Evolutionary conservation across 2,329 filamentous ascomycete genomes (phyloP), one percentile per base, ranked within the genome.

Genomic region (Alternaria viburni): DNA sequence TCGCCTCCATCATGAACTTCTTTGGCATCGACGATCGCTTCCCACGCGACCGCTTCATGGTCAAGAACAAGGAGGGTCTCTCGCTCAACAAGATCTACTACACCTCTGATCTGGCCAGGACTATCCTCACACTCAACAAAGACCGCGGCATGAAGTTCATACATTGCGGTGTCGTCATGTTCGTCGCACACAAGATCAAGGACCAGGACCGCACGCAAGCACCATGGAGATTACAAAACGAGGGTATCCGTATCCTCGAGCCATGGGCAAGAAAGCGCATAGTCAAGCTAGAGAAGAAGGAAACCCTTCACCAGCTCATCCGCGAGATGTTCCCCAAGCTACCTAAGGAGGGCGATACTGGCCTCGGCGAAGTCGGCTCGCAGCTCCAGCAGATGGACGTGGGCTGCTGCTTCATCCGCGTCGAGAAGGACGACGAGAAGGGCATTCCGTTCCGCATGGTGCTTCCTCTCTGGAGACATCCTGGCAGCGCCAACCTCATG

Each of bases 251-350:
- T 10, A 93, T 99, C 69, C 85, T 97, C 36, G 92, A 97, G 76
- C 92, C 93, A 25, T 98, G 96, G 86, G 90, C 98, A 2, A 93
- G 93, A 19, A 87, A 91, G 57, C 88, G 96, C 17, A 87, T 95
- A 10, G 87, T 99, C 86, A 87, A 57, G 84, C 97, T 59, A 88
- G 87, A 70, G 90, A 91, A 79, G 90, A 92, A 83, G 36, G 87
- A 91, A 69, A 98, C 94, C 0, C 86, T 99, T 66, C 88, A 88
- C 64, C 90, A 88, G 75, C 87, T 99, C 21, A 87, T 99, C 51
- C 90, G 94, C 57, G 95, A 99, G 82, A 97, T 99, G 93, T 99
- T 99, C 83, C 94, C 95, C 56, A 94, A 93, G 78, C 89, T 98
- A 64, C 86, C 89, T 65, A 89, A 90, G 62, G 88, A 90, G 57